A percentile compares a stretch with the other conserved stretches of the same genome.
Conservation (phyloP, 768 basidiomycete species). For the Phaeotremella skinneri region DNA sequence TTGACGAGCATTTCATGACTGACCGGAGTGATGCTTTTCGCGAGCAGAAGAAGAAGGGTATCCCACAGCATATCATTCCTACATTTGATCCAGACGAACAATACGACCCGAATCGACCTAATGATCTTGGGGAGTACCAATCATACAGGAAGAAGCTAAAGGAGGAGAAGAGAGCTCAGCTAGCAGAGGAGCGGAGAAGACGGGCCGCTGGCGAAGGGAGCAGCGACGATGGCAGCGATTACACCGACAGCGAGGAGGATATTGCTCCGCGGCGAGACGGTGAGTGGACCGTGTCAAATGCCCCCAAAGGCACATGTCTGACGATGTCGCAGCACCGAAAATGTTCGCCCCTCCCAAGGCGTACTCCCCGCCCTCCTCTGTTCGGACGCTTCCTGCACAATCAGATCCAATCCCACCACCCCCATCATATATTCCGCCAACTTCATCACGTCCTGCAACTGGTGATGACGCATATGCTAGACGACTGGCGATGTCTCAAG, state of each 20-base stretch:
- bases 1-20: not conserved
- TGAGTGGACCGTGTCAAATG: constrained; percentile 21
- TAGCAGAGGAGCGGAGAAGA: constrained; percentile 35
- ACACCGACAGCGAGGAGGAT: constrained; percentile 49
- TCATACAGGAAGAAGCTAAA: constrained; percentile 40
- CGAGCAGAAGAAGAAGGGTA: constrained; percentile 17
- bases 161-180: constrained; percentile 37
- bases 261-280: constrained; percentile 43
- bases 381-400: constrained; percentile 10
- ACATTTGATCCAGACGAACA: constrained; percentile 48
- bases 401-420: not conserved
- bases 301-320: not conserved
- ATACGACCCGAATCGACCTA: constrained; percentile 50
- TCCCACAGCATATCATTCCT: constrained; percentile 27
- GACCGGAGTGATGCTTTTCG: too few relatives aligned
- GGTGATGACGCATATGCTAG: constrained; percentile 44
- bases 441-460: constrained; percentile 24
- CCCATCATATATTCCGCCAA: constrained; percentile 8
- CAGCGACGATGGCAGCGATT: constrained; percentile 41
- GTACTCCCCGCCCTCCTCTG: constrained; percentile 28
- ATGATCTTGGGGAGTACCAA: constrained; percentile 49
- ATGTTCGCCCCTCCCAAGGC: constrained; percentile 39
- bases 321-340: constrained; percentile 23
- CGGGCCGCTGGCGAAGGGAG: constrained; percentile 29
- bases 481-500: constrained; percentile 36